Evolutionary conservation across 306 rosid genomes (phyloP), one percentile per base, ranked within the genome.

Genomic region (Quercus parvula): DNA sequence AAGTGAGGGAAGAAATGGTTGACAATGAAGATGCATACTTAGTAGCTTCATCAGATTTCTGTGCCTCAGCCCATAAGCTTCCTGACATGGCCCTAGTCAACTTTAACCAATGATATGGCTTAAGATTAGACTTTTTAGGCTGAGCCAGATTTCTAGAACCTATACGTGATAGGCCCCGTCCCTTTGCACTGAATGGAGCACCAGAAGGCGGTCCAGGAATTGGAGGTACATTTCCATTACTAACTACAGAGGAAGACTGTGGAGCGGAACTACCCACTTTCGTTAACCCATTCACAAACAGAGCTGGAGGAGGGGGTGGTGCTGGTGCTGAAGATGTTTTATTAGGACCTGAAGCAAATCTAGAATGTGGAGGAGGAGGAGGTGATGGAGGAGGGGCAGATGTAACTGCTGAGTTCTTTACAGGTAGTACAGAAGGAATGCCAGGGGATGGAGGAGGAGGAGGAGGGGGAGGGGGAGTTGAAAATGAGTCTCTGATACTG

Each of bases 91-190:
- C 99, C 86, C 98, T 86, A 46, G 99, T 93, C 83, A 96, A 79
- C 77, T 96, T 96, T 78, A 96, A 79, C 99, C 99, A 96, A 82
- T 93, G 99, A 81, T 96, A 96, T 75, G 99, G 99, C 86, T 93
- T 96, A 71, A 96, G 84, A 87, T 91, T 91, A 83, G 83, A 80
- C 82, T 89, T 91, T 86, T 80, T 92, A 83, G 90, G 61, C 57
- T 86, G 93, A 78, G 78, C 56, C 81, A 59, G 88, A 81, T 73
- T 74, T 87, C 85, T 91, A 6, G 88, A 28, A 86, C 74, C 80
- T 70, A 84, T 2, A 70, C 92, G 97, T 44, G 79, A 79, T 71
- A 86, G 70, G 80, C 93, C 92, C 24, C 91, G 88, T 33, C 90
- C 97, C 86, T 95, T 95, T 78, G 76, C 85, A 84, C 86, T 81